Evolutionary conservation across 1,139 yeast genomes (phyloP), one percentile per base, ranked within the genome.

Genomic region (Ogataea hybrid): DNA sequence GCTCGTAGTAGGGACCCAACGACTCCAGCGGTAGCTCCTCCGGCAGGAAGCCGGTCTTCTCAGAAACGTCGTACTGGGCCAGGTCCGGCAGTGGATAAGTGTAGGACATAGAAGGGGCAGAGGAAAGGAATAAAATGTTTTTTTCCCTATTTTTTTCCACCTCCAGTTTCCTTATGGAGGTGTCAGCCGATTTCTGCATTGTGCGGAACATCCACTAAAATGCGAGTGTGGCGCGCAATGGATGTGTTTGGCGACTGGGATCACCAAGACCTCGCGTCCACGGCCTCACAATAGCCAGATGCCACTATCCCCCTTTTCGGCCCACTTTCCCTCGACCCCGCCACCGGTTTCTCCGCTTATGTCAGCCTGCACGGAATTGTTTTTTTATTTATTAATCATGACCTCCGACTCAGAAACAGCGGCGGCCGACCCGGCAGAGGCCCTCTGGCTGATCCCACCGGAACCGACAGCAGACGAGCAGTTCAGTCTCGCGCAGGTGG

Each of bases 21-120:
- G 69, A 61, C 29, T 65, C 69, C 16, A 84, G 67, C 0, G 97
- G 97, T 23, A 75, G 65, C 39, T 70, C 69, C 10, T 73, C 72
- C 2, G 97, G 96, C 35, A 90, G 70, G 58, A 90, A 90, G 32
- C 97, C 97, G 0, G 86, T 74, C 25, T 58, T 60, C 2, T 80
- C 77, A 27, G 84, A 82, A 36, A 90, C 77, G 39, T 81, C 92
- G 61, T 77, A 89, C 60, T 81, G 84, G 46, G 70, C 71, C 41
- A 82, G 66, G 17, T 53, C 56, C 12, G 83, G 84, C 6, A 63
- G 41, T 12, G 61, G 62, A 31, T 51, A 49, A 4, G 53, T 52
- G 37, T 57, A 57, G 1, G 63, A 57, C 56, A 52, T 54, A 12
- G 12, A 5, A 25, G 27, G 27, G 21, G 29, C 18, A 28, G 18